phyloP scores from a whole-genome alignment of 257 asterid species.

The Gynochthodes officinalis region DNA sequence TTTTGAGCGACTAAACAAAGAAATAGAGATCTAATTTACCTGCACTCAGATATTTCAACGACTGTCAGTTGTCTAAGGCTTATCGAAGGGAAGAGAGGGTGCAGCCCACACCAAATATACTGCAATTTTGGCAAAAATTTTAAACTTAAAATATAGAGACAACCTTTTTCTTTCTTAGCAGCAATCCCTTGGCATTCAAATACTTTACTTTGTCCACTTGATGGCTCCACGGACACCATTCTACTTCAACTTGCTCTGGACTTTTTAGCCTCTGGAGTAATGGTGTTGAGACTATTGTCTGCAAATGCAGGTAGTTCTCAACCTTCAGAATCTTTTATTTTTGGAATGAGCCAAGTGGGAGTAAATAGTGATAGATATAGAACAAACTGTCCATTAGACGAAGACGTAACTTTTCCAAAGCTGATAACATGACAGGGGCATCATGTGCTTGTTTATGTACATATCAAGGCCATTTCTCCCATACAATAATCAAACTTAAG shows the following conservation, averaged over 20 bases:
- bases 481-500: constrained; percentile 5
- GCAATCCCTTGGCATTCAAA: neutral
- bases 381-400: neutral
- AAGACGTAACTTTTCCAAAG: constrained; percentile 13
- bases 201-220: neutral
- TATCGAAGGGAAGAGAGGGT: neutral
- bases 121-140: neutral
- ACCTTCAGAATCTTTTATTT: constrained; percentile 7
- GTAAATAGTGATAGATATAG: neutral
- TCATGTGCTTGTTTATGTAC: neutral
- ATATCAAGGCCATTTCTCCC: neutral
- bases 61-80: constrained; percentile 6
- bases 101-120: neutral
- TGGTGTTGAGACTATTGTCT: neutral
- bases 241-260: constrained; percentile 13
- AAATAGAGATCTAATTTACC: neutral
- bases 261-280: constrained; percentile 2
- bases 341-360: neutral
- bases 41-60: neutral
- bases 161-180: neutral
- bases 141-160: constrained; percentile 8
- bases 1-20: constrained; percentile 4
- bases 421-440: constrained; percentile 1
- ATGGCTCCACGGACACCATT: constrained; percentile 8
- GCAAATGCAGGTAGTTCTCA: neutral